These are phyloP conservation scores for Closterium sp. DNA, from an alignment of 139 green algal genomes.

Conservation along the genomic window DNA sequence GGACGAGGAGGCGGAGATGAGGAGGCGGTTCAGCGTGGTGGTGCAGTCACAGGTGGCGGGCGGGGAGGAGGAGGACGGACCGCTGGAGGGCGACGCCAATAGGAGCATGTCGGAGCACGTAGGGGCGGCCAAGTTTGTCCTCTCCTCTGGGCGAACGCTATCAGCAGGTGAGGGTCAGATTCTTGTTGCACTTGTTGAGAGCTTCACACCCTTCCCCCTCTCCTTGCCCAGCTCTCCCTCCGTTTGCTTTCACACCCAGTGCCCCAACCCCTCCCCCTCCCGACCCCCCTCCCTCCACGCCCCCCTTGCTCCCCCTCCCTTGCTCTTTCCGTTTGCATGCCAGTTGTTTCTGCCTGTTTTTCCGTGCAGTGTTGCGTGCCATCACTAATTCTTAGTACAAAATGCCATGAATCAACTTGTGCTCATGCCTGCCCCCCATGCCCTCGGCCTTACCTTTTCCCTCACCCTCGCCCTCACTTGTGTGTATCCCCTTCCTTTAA, in stretches of 20 bases:
- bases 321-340: not conserved
- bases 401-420: not conserved
- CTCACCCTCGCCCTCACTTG: not conserved
- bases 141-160: not conserved
- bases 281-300: not conserved
- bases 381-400: too few species aligned
- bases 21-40: not conserved
- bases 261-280: too few species aligned
- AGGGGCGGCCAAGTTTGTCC: not conserved
- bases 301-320: not conserved
- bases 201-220: not conserved
- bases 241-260: not conserved
- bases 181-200: not conserved
- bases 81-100: not conserved
- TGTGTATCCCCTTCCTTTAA: not conserved
- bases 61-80: not conserved
- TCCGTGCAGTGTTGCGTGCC: too few species aligned
- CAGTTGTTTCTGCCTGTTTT: not conserved
- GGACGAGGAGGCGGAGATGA: not conserved
- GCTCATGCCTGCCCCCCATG: not conserved
- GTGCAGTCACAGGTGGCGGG: not conserved
- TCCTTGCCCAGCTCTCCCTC: not conserved
- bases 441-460: too few species aligned
- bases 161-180: not conserved
- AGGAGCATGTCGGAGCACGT: not conserved